Conservation (phyloP, 2,329 filamentous ascomycete species). For the Colletotrichum gigasporum region DNA sequence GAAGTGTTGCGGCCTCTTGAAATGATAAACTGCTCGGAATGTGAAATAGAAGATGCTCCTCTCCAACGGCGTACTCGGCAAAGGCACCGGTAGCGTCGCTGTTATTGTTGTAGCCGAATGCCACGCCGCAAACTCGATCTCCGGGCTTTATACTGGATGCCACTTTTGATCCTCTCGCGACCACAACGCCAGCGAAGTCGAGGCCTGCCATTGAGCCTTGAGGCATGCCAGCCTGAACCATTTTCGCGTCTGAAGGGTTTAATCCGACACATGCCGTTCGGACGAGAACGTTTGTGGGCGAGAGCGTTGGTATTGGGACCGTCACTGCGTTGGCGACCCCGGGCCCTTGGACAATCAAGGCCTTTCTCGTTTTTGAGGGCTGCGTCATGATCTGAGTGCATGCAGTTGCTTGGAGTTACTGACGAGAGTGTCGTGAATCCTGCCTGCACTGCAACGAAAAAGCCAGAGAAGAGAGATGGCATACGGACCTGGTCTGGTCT, state of each 20-base stretch:
- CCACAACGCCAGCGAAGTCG: slow-evolving; percentile 46
- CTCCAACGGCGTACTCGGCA: slow-evolving; percentile 38
- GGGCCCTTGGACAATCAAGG: neutral
- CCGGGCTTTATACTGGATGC: slow-evolving; percentile 39
- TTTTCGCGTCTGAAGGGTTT: slow-evolving; percentile 48
- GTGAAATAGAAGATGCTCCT: slow-evolving; percentile 34
- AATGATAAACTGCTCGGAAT: slow-evolving; percentile 38
- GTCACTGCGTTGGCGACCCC: neutral
- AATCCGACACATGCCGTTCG: slow-evolving; percentile 42
- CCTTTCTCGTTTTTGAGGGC: neutral
- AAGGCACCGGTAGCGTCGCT: slow-evolving; percentile 40
- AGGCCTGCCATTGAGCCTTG: slow-evolving; percentile 42
- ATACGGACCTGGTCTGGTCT: too few relatives aligned
- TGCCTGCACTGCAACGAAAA: too few relatives aligned
- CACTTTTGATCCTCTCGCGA: slow-evolving; percentile 36
- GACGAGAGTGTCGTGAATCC: too few relatives aligned
- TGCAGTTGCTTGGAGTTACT: too few relatives aligned
- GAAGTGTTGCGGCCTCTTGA: slow-evolving; percentile 37
- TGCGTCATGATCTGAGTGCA: slow-evolving; percentile 6
- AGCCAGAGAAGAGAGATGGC: too few relatives aligned
- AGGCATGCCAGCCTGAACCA: slow-evolving; percentile 36
- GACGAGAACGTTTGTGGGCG: slow-evolving; percentile 33
- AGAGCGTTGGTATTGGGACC: neutral
- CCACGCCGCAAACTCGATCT: slow-evolving; percentile 38
- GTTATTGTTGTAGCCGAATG: slow-evolving; percentile 34